Conservation (phyloP, 2,329 filamentous ascomycete species). For the Phyllosticta citribraziliensis region DNA sequence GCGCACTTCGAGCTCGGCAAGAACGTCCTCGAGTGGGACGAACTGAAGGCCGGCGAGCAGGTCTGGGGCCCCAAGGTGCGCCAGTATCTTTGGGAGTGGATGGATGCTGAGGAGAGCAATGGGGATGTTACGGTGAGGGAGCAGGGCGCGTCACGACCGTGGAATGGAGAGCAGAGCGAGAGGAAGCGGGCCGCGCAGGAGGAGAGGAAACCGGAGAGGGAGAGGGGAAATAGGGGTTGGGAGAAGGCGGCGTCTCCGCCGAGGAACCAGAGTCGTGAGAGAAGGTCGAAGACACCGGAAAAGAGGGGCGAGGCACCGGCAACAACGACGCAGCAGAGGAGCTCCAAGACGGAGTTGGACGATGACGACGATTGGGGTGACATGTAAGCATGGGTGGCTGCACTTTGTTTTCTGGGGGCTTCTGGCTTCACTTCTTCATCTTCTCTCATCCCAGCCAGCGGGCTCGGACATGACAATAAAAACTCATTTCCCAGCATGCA, state of each 20-base stretch:
- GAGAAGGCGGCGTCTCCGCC: background rate
- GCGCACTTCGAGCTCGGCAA: constrained; percentile 65
- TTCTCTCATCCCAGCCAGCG: too few species aligned
- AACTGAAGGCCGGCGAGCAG: constrained; percentile 64
- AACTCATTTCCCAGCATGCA: too few species aligned
- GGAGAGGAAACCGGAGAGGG: constrained; percentile 11
- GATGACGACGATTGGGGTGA: background rate
- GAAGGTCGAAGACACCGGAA: background rate
- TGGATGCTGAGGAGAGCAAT: constrained; percentile 30
- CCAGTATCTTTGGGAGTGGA: constrained; percentile 45
- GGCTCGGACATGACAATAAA: too few species aligned
- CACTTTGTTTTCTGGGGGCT: background rate
- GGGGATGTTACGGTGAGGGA: background rate
- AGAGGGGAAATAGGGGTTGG: background rate
- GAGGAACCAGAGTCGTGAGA: background rate
- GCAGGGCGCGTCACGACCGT: constrained; percentile 14
- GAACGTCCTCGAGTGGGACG: constrained; percentile 70
- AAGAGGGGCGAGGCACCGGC: background rate
- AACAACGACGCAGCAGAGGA: background rate
- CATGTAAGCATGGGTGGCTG: background rate
- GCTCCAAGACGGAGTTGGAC: background rate
- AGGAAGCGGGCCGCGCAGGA: background rate
- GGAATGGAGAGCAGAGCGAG: background rate
- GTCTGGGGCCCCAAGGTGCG: constrained; percentile 73
- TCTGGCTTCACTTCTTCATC: too few species aligned